Evolutionary conservation across 257 asterid species (phyloP), one percentile per base, ranked within the genome.

Genomic region (Pogostemon cablin): DNA sequence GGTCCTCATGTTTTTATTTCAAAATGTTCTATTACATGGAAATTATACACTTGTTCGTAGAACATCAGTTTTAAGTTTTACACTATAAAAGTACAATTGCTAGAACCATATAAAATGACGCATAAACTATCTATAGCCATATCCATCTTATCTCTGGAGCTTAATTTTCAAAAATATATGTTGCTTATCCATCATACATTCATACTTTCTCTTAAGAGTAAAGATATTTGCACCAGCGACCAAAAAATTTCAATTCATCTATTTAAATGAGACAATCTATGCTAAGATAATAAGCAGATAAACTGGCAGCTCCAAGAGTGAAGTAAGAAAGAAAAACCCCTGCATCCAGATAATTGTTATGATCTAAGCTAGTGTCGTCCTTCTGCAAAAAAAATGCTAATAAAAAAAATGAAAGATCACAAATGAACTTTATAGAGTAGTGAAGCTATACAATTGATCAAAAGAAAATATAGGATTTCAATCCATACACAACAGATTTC

Each of bases 281-380:
- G 56, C 0, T 20, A 20, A 20, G 32, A 47, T 38, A 42, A 39
- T 41, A 68, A 59, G 46, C 54, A 59, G 66, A 41, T 58, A 57
- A 62, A 77, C 38, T 40, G 35, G 57, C 11, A 35, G 52, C 9
- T 20, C 25, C 25, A 20, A 20, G 25, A 20, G 25, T 20, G 25
- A 20, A 20, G 25, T 1, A 20, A 67, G 62, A 62, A 54, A 56
- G 62, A 42, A 62, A 55, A 50, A 95, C 99, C 99, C 91, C 86
- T 3, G 98, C 96, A 12, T 91, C 97, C 71, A 91, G 79, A 80
- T 95, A 95, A 77, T 74, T 91, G 71, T 82, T 68, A 82, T 78
- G 81, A 85, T 95, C 99, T 20, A 79, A 76, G 80, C 84, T 95
- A 40, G 72, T 78, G 11, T 98, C 98, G 65, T 91, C 96, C 83